Percentiles rank a stretch among this genome's conserved stretches.
phyloP scores from a whole-genome alignment of 2,329 filamentous ascomycete species.

The Diaporthe citrichinensis region DNA sequence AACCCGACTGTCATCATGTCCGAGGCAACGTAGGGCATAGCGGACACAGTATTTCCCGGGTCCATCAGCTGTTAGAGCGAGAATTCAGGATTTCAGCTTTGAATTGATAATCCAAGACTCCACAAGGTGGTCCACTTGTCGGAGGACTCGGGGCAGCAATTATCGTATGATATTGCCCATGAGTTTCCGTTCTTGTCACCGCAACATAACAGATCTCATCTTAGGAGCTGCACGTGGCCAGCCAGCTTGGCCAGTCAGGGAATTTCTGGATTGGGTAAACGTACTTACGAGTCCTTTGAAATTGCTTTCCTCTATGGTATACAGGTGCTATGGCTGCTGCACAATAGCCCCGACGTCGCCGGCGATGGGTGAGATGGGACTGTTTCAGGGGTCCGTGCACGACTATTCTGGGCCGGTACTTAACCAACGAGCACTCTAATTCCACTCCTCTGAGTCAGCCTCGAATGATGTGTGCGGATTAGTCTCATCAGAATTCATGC shows the following conservation, averaged over 20 bases:
- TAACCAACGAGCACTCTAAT: background rate
- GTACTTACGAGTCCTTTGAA: too few species aligned
- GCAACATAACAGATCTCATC: background rate
- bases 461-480: constrained; percentile 16
- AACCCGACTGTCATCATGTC: background rate
- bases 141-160: background rate
- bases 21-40: background rate
- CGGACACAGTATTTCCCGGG: too few species aligned
- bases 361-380: background rate
- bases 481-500: constrained; percentile 17
- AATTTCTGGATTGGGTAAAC: background rate
- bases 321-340: background rate
- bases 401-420: constrained; percentile 12
- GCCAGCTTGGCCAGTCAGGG: background rate
- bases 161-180: constrained; percentile 22
- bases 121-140: background rate
- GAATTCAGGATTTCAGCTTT: too few species aligned
- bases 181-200: background rate
- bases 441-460: constrained; percentile 28
- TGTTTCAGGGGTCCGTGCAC: constrained; percentile 7
- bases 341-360: background rate
- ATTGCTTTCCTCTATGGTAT: too few species aligned
- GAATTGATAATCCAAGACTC: too few species aligned
- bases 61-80: too few species aligned
- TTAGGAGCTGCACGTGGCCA: background rate